phyloP scores from a whole-genome alignment of 2,329 filamentous ascomycete genomes.

The Rosellinia necatrix region DNA sequence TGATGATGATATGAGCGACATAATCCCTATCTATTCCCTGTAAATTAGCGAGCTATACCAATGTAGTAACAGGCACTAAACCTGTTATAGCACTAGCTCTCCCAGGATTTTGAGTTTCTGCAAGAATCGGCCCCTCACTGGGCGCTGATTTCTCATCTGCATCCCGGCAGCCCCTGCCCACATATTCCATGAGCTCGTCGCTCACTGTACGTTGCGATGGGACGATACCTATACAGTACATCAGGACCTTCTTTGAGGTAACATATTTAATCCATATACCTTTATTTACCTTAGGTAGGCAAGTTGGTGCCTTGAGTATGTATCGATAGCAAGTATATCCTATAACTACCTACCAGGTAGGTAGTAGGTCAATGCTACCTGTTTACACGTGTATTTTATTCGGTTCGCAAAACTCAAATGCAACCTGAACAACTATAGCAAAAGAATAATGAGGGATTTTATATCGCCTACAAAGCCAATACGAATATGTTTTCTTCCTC shows the following conservation, averaged over 20 bases:
- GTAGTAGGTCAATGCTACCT: too few relatives aligned
- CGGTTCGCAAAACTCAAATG: not conserved
- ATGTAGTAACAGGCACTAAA: constrained; percentile 4
- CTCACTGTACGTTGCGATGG: constrained; percentile 17
- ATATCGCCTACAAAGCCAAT: not conserved
- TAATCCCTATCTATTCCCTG: constrained; percentile 3
- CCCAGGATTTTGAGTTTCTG: not conserved
- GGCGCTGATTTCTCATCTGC: too few relatives aligned
- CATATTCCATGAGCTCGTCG: not conserved
- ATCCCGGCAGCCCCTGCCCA: too few relatives aligned
- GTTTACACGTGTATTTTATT: too few relatives aligned
- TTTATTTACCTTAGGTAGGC: too few relatives aligned
- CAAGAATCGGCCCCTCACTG: not conserved
- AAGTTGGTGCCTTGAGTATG: too few relatives aligned
- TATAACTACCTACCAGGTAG: too few relatives aligned
- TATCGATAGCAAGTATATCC: too few relatives aligned
- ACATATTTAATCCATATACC: too few relatives aligned
- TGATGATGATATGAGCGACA: constrained; percentile 26
- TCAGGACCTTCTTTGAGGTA: not conserved
- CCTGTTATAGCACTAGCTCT: constrained; percentile 13
- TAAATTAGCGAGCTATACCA: constrained; percentile 10
- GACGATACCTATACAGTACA: constrained; percentile 21
- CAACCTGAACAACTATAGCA: too few relatives aligned
- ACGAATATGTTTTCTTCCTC: not conserved
- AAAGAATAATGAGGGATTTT: too few relatives aligned